Evolutionary conservation across 257 asterid genomes (phyloP).

Genomic region (Schizonepeta tenuifolia): DNA sequence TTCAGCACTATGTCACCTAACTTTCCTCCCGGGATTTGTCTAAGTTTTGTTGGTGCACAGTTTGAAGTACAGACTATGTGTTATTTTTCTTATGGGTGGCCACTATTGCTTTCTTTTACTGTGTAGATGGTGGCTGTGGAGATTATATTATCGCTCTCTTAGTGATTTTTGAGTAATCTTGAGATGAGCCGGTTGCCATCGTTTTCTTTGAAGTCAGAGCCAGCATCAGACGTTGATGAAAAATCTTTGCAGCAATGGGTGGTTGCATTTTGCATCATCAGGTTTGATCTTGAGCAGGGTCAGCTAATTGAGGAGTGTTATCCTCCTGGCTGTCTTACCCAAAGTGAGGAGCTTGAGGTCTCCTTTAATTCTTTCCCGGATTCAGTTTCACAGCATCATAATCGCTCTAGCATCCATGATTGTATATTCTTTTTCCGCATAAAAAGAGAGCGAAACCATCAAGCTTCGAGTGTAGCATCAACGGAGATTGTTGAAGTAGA

Average conservation of each 20-base stretch:
- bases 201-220: conserved; percentile 74
- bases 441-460: conserved; percentile 54
- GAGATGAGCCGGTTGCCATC: conserved; percentile 95
- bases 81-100: conserved; percentile 30
- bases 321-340: conserved; percentile 82
- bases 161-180: conserved; percentile 36
- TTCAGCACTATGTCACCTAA: neutral
- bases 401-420: conserved; percentile 93
- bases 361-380: conserved; percentile 96
- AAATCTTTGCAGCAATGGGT: conserved; percentile 77
- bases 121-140: conserved; percentile 37
- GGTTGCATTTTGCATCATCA: conserved; percentile 80
- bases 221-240: conserved; percentile 70
- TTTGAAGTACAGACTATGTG: conserved; percentile 21
- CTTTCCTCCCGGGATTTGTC: conserved; percentile 3
- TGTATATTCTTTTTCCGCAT: conserved; percentile 92
- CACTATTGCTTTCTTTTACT: conserved; percentile 17
- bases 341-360: conserved; percentile 91
- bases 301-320: conserved; percentile 97
- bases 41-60: conserved; percentile 28
- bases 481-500: conserved; percentile 67
- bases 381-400: conserved; percentile 93
- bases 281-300: conserved; percentile 97
- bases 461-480: conserved; percentile 36
- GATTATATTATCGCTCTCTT: conserved; percentile 42